Percentiles rank a stretch among this genome's conserved stretches.
phyloP scores from a whole-genome alignment of 495 filamentous ascomycete species.

The Penicillium pulvis region DNA sequence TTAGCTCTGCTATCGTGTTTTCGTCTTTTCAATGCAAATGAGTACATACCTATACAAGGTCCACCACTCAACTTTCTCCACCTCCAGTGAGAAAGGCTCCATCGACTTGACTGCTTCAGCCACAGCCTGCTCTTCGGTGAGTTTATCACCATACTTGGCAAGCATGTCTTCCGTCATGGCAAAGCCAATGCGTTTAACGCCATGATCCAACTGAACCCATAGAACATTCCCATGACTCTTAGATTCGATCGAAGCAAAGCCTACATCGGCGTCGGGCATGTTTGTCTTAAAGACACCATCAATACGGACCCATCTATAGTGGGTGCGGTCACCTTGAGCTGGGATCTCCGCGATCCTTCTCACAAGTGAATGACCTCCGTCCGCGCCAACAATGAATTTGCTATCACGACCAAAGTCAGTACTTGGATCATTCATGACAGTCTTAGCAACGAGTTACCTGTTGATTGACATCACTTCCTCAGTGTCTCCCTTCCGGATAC shows the following conservation, averaged over 20 bases:
- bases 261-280: slow-evolving; percentile 34
- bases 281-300: slow-evolving; percentile 34
- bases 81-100: slow-evolving; percentile 46
- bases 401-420: slow-evolving; percentile 1
- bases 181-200: slow-evolving; percentile 41
- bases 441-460: too few relatives aligned
- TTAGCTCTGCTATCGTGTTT: background rate
- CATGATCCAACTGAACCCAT: slow-evolving; percentile 53
- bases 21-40: too few relatives aligned
- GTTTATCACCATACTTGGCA: slow-evolving; percentile 35
- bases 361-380: slow-evolving; percentile 51
- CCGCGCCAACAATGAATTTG: slow-evolving; percentile 50
- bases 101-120: slow-evolving; percentile 48
- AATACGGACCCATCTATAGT: background rate
- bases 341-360: slow-evolving; percentile 39
- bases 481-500: too few relatives aligned
- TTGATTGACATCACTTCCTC: too few relatives aligned
- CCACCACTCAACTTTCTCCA: slow-evolving; percentile 55
- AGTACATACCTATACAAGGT: slow-evolving; percentile 31
- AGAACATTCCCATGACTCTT: slow-evolving; percentile 54
- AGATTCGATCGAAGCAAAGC: background rate
- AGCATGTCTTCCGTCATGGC: slow-evolving; percentile 50
- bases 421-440: too few relatives aligned
- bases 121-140: slow-evolving; percentile 30
- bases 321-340: background rate